Conservation (phyloP, 2,329 filamentous ascomycete species). For the Pseudogymnoascus sp. region DNA sequence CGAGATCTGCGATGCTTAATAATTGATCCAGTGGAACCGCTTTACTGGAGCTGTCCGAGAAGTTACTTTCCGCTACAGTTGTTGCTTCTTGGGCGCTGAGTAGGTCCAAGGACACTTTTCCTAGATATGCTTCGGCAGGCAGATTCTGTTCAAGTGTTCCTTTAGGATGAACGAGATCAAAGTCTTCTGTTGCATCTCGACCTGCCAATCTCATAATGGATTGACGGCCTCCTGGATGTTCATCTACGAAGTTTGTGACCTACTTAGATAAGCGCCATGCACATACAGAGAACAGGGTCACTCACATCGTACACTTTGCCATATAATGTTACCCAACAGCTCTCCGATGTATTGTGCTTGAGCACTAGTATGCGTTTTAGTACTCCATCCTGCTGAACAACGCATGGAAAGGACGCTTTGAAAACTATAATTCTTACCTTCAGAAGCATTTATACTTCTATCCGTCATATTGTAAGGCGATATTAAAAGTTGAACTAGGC, state of each 20-base stretch:
- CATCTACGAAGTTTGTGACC: neutral
- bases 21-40: constrained; percentile 39
- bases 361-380: neutral
- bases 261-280: neutral
- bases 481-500: neutral
- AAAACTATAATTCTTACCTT: neutral
- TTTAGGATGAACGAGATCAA: constrained; percentile 41
- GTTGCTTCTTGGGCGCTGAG: constrained; percentile 26
- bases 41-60: constrained; percentile 18
- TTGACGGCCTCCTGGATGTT: neutral
- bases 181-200: constrained; percentile 44
- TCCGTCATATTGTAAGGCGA: neutral
- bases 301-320: neutral
- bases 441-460: neutral
- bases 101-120: constrained; percentile 33
- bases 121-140: constrained; percentile 36
- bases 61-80: constrained; percentile 36
- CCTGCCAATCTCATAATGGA: constrained; percentile 30
- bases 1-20: constrained; percentile 54
- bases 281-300: neutral
- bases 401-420: neutral
- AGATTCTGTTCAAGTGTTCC: constrained; percentile 38
- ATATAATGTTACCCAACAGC: neutral
- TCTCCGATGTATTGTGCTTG: neutral
- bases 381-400: neutral